phyloP scores from a whole-genome alignment of 352 stramenopile genomes.

The Globisporangium uncinulatum region DNA sequence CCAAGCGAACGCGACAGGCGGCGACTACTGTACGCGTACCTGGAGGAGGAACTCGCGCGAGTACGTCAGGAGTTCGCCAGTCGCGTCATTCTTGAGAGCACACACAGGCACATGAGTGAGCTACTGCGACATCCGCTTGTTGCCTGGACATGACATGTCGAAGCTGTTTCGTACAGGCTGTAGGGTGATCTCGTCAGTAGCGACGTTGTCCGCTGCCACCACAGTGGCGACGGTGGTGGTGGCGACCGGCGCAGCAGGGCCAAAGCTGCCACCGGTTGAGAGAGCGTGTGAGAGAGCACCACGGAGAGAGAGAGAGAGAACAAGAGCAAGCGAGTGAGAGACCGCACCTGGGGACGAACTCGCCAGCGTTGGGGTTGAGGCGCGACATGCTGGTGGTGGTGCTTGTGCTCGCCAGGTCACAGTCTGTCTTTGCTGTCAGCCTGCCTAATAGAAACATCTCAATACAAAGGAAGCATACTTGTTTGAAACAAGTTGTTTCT shows the following conservation, averaged over 20 bases:
- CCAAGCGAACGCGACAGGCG: not conserved
- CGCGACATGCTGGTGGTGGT: slow-evolving; percentile 22
- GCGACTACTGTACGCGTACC: slow-evolving; percentile 15
- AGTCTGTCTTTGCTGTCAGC: no score
- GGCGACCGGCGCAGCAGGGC: slow-evolving; percentile 13
- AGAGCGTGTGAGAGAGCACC: not conserved
- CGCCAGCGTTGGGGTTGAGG: slow-evolving; percentile 81
- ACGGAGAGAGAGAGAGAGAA: not conserved
- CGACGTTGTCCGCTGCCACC: not conserved
- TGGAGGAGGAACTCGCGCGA: slow-evolving; percentile 55
- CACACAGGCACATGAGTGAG: not conserved
- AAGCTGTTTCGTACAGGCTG: not conserved
- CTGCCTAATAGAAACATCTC: no score
- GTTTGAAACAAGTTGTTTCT: no score
- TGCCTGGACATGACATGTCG: no score
- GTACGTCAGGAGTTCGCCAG: slow-evolving; percentile 35
- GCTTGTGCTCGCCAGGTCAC: no score
- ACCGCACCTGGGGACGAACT: slow-evolving; percentile 69
- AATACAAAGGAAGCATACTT: no score
- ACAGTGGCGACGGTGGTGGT: not conserved
- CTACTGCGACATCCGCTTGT: not conserved
- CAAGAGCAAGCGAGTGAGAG: slow-evolving; percentile 3
- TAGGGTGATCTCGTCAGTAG: not conserved
- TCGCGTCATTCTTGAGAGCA: slow-evolving; percentile 11
- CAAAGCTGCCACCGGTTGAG: not conserved